Percentiles rank a stretch among this genome's conserved stretches.
Conservation (phyloP, 2,329 filamentous ascomycete genomes). For the Nemania bipapillata region DNA sequence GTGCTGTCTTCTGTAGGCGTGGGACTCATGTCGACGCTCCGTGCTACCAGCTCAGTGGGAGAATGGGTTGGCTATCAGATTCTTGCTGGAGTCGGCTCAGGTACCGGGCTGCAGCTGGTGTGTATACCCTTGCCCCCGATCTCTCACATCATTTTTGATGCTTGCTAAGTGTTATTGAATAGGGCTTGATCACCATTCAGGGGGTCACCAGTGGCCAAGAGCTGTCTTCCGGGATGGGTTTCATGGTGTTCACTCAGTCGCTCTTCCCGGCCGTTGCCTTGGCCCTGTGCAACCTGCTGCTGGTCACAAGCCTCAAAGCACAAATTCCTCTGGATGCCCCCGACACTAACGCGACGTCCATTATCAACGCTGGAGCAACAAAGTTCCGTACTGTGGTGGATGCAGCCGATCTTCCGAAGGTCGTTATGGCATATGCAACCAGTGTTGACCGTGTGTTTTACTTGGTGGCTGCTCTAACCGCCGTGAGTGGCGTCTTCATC, state of each 20-base stretch:
- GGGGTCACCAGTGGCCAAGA: not conserved
- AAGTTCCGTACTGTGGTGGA: slow-evolving; percentile 52
- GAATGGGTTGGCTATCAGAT: slow-evolving; percentile 36
- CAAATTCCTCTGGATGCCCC: slow-evolving; percentile 50
- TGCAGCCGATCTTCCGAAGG: slow-evolving; percentile 48
- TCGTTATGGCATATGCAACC: slow-evolving; percentile 57
- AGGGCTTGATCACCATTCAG: not conserved
- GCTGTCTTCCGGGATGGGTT: not conserved
- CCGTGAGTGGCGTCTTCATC: not conserved
- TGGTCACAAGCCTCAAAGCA: slow-evolving; percentile 50
- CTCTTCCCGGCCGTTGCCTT: slow-evolving; percentile 26
- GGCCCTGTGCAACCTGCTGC: slow-evolving; percentile 40
- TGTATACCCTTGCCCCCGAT: not conserved
- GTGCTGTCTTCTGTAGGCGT: not conserved
- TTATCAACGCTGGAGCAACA: slow-evolving; percentile 58
- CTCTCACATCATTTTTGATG: not conserved
- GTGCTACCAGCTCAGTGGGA: slow-evolving; percentile 25
- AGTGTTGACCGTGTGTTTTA: slow-evolving; percentile 56
- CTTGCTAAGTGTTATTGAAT: not conserved
- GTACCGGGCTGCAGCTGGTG: slow-evolving; percentile 29
- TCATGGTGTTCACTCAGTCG: not conserved
- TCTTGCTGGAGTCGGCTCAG: slow-evolving; percentile 30
- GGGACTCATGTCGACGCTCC: slow-evolving; percentile 27
- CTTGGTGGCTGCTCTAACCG: slow-evolving; percentile 37
- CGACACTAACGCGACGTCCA: slow-evolving; percentile 45